phyloP scores from a whole-genome alignment of 2,329 filamentous ascomycete species.

The Pseudogymnoascus sp. region DNA sequence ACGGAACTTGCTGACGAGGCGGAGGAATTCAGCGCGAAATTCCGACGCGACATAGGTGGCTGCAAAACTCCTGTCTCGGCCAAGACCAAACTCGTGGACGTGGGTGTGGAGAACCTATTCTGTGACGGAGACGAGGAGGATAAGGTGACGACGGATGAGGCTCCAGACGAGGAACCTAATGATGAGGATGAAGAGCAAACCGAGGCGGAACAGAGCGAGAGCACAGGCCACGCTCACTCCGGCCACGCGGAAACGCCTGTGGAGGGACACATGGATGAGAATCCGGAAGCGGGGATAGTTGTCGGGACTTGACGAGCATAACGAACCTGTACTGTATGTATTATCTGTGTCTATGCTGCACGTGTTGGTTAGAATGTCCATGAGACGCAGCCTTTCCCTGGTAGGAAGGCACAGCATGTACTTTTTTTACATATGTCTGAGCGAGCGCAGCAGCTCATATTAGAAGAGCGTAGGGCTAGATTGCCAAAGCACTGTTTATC shows the following conservation, averaged over 20 bases:
- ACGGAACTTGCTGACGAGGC: slow-evolving; percentile 39
- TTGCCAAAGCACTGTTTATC: neutral
- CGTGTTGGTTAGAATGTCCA: neutral
- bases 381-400: neutral
- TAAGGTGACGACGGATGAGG: slow-evolving; percentile 13
- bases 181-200: neutral
- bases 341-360: neutral
- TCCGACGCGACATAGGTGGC: slow-evolving; percentile 59
- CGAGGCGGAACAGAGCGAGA: neutral
- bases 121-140: slow-evolving; percentile 10
- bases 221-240: neutral
- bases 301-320: neutral
- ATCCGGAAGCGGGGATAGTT: neutral
- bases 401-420: slow-evolving; percentile 4
- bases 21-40: slow-evolving; percentile 47
- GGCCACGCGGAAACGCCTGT: neutral
- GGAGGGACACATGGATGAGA: neutral
- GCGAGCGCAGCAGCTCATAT: neutral
- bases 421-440: neutral
- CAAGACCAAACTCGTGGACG: neutral
- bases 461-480: neutral
- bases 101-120: neutral
- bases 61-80: slow-evolving; percentile 38
- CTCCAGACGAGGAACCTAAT: neutral
- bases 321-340: slow-evolving; percentile 1